These are phyloP conservation scores for Waltiozyma solani DNA, from an alignment of 1,139 yeast species.

Conservation along the genomic window DNA sequence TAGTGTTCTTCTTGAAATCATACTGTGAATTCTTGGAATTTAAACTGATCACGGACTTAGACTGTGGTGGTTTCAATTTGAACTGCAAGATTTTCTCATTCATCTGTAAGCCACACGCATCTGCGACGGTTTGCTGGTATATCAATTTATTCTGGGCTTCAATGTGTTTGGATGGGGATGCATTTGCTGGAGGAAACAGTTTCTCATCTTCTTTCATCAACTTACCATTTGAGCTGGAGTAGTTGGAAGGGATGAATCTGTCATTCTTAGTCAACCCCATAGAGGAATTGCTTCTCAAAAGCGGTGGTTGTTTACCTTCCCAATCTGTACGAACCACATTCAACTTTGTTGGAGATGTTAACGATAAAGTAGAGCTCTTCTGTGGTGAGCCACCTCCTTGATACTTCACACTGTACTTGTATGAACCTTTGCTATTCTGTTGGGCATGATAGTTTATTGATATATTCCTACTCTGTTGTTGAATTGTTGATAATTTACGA, in stretches of 20 bases:
- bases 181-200: conserved; percentile 31
- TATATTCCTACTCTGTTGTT: conserved; percentile 1
- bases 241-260: conserved; percentile 44
- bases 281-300: conserved; percentile 14
- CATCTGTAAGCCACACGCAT: conserved; percentile 86
- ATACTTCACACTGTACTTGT: conserved; percentile 10
- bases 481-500: conserved; percentile 1
- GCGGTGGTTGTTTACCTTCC: conserved; percentile 12
- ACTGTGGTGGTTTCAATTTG: conserved; percentile 79
- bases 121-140: conserved; percentile 82
- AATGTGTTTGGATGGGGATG: conserved; percentile 44
- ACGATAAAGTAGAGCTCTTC: conserved; percentile 22
- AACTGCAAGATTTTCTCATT: conserved; percentile 80
- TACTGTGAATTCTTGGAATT: conserved; percentile 21
- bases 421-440: conserved; percentile 4
- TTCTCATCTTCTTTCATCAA: conserved; percentile 18
- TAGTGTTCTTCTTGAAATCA: conserved; percentile 7
- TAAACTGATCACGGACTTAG: conserved; percentile 30
- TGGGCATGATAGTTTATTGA: conserved; percentile 5
- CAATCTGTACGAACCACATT: conserved; percentile 34
- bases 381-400: conserved; percentile 6
- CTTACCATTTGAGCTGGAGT: conserved; percentile 34
- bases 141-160: conserved; percentile 61
- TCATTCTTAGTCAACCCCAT: conserved; percentile 20
- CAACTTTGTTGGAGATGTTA: conserved; percentile 36